phyloP scores from a whole-genome alignment of 257 asterid species.

The Asclepias syriaca region DNA sequence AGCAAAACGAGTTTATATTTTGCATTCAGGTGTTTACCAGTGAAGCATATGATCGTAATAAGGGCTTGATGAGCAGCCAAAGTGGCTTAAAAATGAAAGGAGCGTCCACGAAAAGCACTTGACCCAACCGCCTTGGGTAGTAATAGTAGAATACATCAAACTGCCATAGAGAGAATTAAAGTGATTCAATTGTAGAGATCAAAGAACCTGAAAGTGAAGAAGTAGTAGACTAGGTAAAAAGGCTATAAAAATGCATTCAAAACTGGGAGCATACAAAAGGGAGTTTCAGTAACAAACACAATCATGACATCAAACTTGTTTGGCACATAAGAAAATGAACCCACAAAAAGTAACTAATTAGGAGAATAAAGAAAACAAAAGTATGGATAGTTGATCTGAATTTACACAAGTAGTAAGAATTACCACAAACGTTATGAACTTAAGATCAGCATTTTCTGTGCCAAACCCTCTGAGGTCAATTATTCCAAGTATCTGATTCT shows the following conservation, averaged over 20 bases:
- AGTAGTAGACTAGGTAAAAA: not conserved
- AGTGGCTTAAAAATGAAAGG: conserved; percentile 87
- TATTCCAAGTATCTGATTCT: conserved; percentile 61
- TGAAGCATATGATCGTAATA: conserved; percentile 75
- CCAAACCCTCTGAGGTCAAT: conserved; percentile 71
- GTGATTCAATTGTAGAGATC: not conserved
- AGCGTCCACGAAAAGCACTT: conserved; percentile 82
- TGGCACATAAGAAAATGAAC: not conserved
- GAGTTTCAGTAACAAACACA: not conserved
- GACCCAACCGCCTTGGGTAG: conserved; percentile 75
- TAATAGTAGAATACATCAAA: conserved; percentile 83
- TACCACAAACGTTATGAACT: conserved; percentile 85
- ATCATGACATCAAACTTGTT: not conserved
- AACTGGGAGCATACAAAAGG: not conserved
- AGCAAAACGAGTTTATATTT: conserved; percentile 3
- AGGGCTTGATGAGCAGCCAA: conserved; percentile 83
- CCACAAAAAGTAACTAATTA: not conserved
- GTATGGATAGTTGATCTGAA: not conserved
- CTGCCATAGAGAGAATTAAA: conserved; percentile 32
- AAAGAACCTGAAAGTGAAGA: not conserved
- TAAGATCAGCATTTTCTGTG: conserved; percentile 67
- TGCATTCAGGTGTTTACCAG: conserved; percentile 44
- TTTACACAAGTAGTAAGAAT: not conserved
- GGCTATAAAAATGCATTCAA: not conserved
- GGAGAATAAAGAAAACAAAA: not conserved